Percentiles rank a stretch among this genome's conserved stretches.
Evolutionary conservation across 345 rosid genomes (phyloP).

Genomic region (Gossypium rotundifolium): DNA sequence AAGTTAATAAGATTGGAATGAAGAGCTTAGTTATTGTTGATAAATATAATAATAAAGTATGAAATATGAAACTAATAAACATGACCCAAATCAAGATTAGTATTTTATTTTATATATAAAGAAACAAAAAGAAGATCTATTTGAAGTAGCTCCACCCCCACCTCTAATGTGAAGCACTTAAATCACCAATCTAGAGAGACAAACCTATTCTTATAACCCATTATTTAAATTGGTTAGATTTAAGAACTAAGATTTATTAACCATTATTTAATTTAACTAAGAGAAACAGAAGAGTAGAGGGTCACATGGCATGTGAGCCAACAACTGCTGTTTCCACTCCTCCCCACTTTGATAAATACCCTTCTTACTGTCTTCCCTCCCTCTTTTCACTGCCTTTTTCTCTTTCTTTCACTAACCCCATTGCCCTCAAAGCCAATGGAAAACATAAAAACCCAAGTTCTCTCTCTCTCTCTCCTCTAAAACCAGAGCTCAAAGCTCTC

Average conservation of each 20-base stretch:
- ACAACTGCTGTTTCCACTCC: constrained; percentile 69
- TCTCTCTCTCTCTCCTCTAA: constrained; percentile 5
- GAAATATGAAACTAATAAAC: no score
- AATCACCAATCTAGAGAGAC: constrained; percentile 27
- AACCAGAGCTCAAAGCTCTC: constrained; percentile 20
- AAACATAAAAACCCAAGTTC: background rate
- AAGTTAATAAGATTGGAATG: no score
- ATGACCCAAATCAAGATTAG: background rate
- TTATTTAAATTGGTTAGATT: background rate
- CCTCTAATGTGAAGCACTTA: background rate
- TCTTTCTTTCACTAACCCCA: background rate
- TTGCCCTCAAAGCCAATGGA: background rate
- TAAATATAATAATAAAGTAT: no score
- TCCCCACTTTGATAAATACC: constrained; percentile 50
- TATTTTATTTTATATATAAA: background rate
- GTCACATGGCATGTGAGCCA: constrained; percentile 80
- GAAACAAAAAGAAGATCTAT: background rate
- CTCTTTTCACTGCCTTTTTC: constrained; percentile 33
- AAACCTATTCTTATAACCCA: constrained; percentile 16
- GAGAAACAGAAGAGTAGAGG: constrained; percentile 7
- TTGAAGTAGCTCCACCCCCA: background rate
- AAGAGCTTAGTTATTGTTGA: no score
- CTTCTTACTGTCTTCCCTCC: constrained; percentile 32
- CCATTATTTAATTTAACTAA: background rate
- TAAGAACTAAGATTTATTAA: background rate